These are phyloP conservation scores for Monotropa hypopitys DNA, from an alignment of 179 eudicot species.

Conservation along the genomic window DNA sequence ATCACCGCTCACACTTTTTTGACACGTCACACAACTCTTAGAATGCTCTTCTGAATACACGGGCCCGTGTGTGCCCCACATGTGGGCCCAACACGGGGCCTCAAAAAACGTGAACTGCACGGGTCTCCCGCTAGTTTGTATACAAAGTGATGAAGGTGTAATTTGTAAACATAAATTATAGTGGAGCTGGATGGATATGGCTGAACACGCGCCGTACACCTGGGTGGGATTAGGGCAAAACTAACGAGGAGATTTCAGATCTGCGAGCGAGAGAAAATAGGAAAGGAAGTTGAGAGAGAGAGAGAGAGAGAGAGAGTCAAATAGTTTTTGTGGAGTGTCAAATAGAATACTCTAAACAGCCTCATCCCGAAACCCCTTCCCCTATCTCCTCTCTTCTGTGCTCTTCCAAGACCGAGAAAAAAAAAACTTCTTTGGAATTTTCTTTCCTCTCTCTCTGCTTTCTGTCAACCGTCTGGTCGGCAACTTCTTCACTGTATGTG, in stretches of 20 bases:
- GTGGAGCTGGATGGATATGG: not conserved
- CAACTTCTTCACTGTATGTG: constrained; percentile 12
- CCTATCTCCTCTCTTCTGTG: no score
- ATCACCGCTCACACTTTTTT: no score
- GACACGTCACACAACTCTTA: no score
- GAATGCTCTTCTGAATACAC: no score
- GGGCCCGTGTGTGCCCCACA: no score
- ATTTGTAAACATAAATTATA: not conserved
- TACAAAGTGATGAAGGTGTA: no score
- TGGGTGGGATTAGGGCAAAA: not conserved
- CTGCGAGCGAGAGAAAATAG: no score
- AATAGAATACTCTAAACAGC: not conserved
- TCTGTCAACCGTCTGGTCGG: constrained; percentile 40
- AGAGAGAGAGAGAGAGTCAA: not conserved
- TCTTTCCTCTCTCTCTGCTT: not conserved
- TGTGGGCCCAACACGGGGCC: no score
- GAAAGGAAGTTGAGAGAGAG: not conserved
- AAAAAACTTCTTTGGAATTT: constrained; percentile 1
- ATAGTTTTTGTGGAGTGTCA: no score
- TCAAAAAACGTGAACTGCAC: no score
- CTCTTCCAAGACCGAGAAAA: constrained; percentile 6
- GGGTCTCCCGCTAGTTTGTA: no score
- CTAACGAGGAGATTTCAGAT: constrained; percentile 5
- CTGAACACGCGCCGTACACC: not conserved
- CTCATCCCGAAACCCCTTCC: not conserved